Base-by-base conservation (phyloP, 2,329 filamentous ascomycete species). In the Fusarium clavum region DNA sequence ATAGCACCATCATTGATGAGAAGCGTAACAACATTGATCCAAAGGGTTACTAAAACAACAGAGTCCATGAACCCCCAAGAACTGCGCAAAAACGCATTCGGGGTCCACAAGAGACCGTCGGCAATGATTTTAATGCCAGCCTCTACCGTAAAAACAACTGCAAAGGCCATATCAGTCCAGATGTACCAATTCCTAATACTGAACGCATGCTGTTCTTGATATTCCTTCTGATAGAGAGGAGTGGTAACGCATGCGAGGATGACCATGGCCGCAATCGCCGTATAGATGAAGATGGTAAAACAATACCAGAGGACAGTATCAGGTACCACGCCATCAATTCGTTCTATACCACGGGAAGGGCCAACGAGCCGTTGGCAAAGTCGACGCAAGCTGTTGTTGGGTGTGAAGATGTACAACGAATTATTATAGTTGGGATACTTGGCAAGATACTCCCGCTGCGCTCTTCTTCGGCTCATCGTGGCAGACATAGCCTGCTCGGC, bases 41-140 rank as follows among this genome's bases (percentile, higher is more conserved):
- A 98, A 11, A 99, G 87, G 0, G 96, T 98, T 59, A 97, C 83
- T 55, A 99, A 84, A 71, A 99, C 96, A 46, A 98, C 81, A 1
- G 92, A 94, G 77, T 99, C 96, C 70, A 99, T 98, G 67, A 97
- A 90, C 9, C 96, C 97, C 96, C 96, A 99, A 0, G 94, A 95
- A 77, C 95, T 95, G 74, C 96, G 91, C 78, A 98, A 94, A 78
- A 97, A 99, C 5, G 97, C 97, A 80, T 99, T 98, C 0, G 96
- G 96, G 0, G 96, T 98, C 89, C 93, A 98, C 78, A 98, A 92
- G 74, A 97, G 92, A 10, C 96, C 96, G 81, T 99, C 96, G 0
- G 96, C 96, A 74, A 99, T 90, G 58, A 97, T 90, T 79, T 99
- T 99, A 82, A 99, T 94, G 8, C 90, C 76, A 1, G 94, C 94